A percentile compares a stretch with the other conserved stretches of the same genome.
phyloP scores from a whole-genome alignment of 2,329 filamentous ascomycete species.

The Fusarium heterosporum region DNA sequence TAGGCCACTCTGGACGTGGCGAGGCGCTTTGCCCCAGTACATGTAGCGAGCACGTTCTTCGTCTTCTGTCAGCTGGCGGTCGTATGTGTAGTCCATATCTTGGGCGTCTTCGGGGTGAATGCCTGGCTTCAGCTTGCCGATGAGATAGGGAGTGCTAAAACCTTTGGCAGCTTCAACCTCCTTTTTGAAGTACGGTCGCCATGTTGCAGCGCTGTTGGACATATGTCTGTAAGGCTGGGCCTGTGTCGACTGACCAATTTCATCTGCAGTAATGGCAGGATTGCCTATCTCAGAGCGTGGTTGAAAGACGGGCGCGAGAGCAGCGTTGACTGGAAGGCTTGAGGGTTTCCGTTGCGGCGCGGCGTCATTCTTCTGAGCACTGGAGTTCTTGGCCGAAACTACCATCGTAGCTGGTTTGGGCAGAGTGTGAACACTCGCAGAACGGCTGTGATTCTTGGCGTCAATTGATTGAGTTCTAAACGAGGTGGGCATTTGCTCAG shows the following conservation, averaged over 20 bases:
- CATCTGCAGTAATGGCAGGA: constrained; percentile 30
- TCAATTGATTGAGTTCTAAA: constrained; percentile 18
- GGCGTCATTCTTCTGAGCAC: constrained; percentile 37
- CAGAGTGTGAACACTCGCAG: constrained; percentile 45
- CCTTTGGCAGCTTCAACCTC: constrained; percentile 28
- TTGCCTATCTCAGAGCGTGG: constrained; percentile 51
- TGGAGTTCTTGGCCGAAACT: constrained; percentile 34
- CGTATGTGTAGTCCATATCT: constrained; percentile 65
- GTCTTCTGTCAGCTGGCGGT: constrained; percentile 67
- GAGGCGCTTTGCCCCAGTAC: constrained; percentile 70
- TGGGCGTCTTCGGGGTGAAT: constrained; percentile 56
- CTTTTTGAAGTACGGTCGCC: constrained; percentile 41
- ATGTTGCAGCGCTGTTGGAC: constrained; percentile 33
- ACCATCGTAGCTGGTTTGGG: constrained; percentile 46
- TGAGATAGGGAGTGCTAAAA: constrained; percentile 61
- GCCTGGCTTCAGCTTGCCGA: constrained; percentile 63
- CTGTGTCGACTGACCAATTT: constrained; percentile 17
- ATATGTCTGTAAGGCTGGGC: constrained; percentile 13
- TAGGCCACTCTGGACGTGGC: constrained; percentile 62
- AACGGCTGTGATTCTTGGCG: constrained; percentile 33
- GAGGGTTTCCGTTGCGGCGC: constrained; percentile 51
- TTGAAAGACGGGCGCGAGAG: constrained; percentile 63
- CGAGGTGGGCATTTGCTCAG: not conserved
- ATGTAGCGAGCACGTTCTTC: constrained; percentile 69
- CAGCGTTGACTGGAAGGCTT: constrained; percentile 58